Conservation (phyloP, 139 green algal genomes). For the Chlorella sp. region DNA sequence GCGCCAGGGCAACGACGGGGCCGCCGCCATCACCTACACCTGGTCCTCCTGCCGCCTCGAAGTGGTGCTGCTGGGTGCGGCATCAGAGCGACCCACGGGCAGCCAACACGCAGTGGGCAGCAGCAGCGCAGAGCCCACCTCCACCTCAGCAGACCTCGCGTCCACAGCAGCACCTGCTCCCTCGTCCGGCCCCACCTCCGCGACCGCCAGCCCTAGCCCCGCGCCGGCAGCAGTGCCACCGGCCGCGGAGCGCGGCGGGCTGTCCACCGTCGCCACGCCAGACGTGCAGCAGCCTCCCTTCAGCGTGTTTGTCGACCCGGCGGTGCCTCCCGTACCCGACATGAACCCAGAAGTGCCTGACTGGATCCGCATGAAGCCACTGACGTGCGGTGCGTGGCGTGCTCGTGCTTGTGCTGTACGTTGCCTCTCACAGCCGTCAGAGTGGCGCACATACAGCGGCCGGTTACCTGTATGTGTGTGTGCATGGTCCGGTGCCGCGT, state of each 20-base stretch:
- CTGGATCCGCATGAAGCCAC: constrained; percentile 29
- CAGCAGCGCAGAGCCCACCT: too few species aligned
- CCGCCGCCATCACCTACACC: neutral
- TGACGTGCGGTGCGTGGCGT: constrained; percentile 15
- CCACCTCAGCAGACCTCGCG: too few species aligned
- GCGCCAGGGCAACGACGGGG: neutral
- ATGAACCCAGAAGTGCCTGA: constrained; percentile 33
- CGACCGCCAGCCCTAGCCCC: too few species aligned
- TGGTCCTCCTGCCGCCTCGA: neutral
- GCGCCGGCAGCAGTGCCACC: neutral
- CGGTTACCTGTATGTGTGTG: too few species aligned
- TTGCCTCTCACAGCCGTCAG: too few species aligned
- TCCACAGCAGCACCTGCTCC: too few species aligned
- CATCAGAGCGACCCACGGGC: too few species aligned
- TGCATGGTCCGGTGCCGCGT: too few species aligned
- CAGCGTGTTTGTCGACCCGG: constrained; percentile 3
- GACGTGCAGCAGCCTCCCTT: too few species aligned
- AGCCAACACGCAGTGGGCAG: too few species aligned
- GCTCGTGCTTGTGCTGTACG: neutral
- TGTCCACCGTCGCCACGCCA: neutral
- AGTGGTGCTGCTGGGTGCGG: neutral
- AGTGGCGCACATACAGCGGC: too few species aligned
- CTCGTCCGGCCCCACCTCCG: too few species aligned
- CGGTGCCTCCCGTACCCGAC: constrained; percentile 16
- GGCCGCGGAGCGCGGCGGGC: neutral